Base-by-base conservation (phyloP, 352 stramenopile species). In the Pythium dissimile region DNA sequence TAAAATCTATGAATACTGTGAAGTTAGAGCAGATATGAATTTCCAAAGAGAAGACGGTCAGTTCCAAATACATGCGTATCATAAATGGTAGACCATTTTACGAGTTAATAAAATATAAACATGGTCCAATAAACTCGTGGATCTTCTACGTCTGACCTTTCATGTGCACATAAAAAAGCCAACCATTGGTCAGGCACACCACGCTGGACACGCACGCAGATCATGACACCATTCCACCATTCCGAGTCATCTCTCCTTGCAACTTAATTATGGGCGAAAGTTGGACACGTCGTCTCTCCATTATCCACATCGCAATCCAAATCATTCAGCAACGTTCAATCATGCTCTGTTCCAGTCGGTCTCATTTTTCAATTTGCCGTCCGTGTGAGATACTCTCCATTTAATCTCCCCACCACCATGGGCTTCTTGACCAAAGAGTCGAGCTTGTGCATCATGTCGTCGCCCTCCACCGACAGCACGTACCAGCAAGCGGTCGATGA, bases 371-470 rank as follows among this genome's bases (percentile, higher is more conserved):
- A 12, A 50, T 32, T 21, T 37, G 26, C 24, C 23, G 8, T 20
- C 16, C 34, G 31, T 16, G 5, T 16, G 6, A 12, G 34, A 12
- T 16, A 41, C 34, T 41, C 34, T 8, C 34, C 34, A n/a, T n/a
- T n/a, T n/a, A n/a, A n/a, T n/a, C n/a, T 16, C 8, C 31, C 13
- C 31, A 16, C 34, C 34, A 16, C 34, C 34, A 41, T 41, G 34
- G 12, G 24, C 1, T 49, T 24, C 43, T 8, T 49, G 30, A 39
- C n/a, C 11, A 54, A 54, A 26, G 18, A 39, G 16, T 54, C 46
- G 46, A 54, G 46, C 21, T 8, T 44, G 28, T 54, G 32, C 46
- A 42, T 54, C 8, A 32, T 54, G n/a, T 54, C 46, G 46, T 54
- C 46, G 46, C 46, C 30, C 18, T 43, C 46, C 11, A 54, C 46